These are phyloP conservation scores for Pseudogymnoascus sp. DNA, from an alignment of 2,329 filamentous ascomycete genomes.

Conservation along the genomic window DNA sequence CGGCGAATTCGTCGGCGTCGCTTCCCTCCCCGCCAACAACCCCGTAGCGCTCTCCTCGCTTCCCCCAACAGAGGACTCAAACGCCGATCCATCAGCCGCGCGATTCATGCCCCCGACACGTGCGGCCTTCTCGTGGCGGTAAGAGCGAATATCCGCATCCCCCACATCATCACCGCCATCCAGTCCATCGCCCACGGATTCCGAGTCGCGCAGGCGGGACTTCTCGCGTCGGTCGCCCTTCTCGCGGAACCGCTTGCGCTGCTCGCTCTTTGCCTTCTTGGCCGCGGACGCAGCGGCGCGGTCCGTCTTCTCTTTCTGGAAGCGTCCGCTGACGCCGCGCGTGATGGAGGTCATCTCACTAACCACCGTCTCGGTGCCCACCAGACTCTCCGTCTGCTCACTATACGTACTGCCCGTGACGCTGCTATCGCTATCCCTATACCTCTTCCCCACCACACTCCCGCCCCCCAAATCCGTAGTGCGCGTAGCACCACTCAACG, in stretches of 20 bases:
- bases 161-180: slow-evolving; percentile 56
- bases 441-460: slow-evolving; percentile 49
- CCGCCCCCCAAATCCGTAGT: slow-evolving; percentile 81
- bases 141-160: slow-evolving; percentile 68
- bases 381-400: slow-evolving; percentile 28
- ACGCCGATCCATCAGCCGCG: slow-evolving; percentile 66
- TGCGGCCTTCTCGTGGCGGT: slow-evolving; percentile 79
- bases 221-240: not conserved
- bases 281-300: slow-evolving; percentile 1
- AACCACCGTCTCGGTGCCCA: slow-evolving; percentile 27
- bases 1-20: slow-evolving; percentile 47
- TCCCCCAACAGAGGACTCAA: slow-evolving; percentile 34
- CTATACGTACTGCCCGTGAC: slow-evolving; percentile 15
- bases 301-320: slow-evolving; percentile 20
- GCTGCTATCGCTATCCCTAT: slow-evolving; percentile 26
- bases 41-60: slow-evolving; percentile 35
- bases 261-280: slow-evolving; percentile 30
- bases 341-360: slow-evolving; percentile 21
- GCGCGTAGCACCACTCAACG: slow-evolving; percentile 72
- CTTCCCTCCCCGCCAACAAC: slow-evolving; percentile 49
- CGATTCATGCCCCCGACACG: slow-evolving; percentile 85
- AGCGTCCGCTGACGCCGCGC: slow-evolving; percentile 14
- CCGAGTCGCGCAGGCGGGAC: not conserved
- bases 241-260: slow-evolving; percentile 15
- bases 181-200: slow-evolving; percentile 27